Evolutionary conservation across 2,329 filamentous ascomycete species (phyloP), one percentile per base, ranked within the genome.

Genomic region (Aplosporella prunicola): DNA sequence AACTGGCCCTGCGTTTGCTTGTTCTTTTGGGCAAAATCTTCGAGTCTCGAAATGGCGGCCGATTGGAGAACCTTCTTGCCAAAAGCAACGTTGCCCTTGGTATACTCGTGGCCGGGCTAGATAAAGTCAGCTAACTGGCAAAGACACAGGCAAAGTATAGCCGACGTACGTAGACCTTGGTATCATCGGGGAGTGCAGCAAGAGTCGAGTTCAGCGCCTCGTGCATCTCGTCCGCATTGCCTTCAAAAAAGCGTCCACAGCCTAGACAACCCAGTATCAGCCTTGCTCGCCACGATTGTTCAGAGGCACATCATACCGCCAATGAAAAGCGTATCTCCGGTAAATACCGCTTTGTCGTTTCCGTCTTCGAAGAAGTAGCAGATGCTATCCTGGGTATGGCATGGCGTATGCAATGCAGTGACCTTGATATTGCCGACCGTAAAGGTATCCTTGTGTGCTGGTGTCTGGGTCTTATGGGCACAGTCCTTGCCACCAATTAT

Each of bases 61-160:
- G 74, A 82, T 51, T 84, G 77, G 39, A 81, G 66, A 11, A 96
- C 81, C 2, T 80, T 81, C 42, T 82, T 64, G 32, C 77, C 80
- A 55, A 98, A 98, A 57, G 86, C 86, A 52, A 91, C 86, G 54
- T 98, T 98, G 35, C 81, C 74, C 62, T 91, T 94, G n/a, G 91
- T 98, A 65, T 98, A 98, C 61, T 96, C 91, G 53, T 98, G 91
- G 4, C 91, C 91, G 13, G 89, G 88, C n/a, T n/a, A n/a, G n/a
- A n/a, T n/a, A n/a, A n/a, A n/a, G 80, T 89, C 17, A 5, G 10
- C 7, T 6, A 39, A 8, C 35, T 16, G 20, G 13, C 15, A 24
- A 17, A 8, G 9, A 14, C 16, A 16, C 9, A 17, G 18, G 1
- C 6, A 67, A 79, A 56, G 62, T 89, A 83, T n/a, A n/a, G n/a